Evolutionary conservation across 78 protist genomes (phyloP), one percentile per base, ranked within the genome.

Genomic region (Dictyostelium citrinum): DNA sequence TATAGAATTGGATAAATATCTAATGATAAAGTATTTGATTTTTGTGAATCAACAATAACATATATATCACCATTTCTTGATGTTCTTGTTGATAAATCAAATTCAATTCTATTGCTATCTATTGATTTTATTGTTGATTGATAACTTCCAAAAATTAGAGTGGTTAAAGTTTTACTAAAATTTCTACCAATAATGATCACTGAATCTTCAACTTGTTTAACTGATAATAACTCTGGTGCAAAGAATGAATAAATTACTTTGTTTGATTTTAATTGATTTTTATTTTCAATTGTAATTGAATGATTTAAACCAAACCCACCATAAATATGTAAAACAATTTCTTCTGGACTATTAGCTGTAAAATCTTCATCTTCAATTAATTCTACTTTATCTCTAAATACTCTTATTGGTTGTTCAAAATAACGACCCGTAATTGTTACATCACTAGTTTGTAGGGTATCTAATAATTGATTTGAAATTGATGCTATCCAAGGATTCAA

Each of bases 1-100:
- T 6, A 5, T 16, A 75, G 9, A 33, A 31, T 41, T 41, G 81
- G 81, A 20, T 75, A 6, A 16, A 75, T 31, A 24, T 22, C 14
- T 6, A 78, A 7, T 27, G 9, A 9, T n/a, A 46, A 17, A 6
- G 5, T 2, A 24, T 78, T 78, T 10, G 83, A 78, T 78, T 29
- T 39, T 49, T 78, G 83, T 6, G 29, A 14, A 41, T 24, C 68
- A 27, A 78, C 83, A 29, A n/a, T n/a, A 11, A 78, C 49, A 29
- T 46, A 29, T 10, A 78, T 20, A 27, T 78, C 61, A 4, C 83
- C 83, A 78, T 75, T 75, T 75, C 37, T 75, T 75, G 81, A 75
- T 17, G 20, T 41, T 5, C 11, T 16, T 7, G 0, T 37, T n/a
- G 10, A 0, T 22, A 43, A n/a, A 20, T 75, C 5, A 41, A 75